Evolutionary conservation across 2,329 filamentous ascomycete species (phyloP), one percentile per base, ranked within the genome.

Genomic region (Pseudopyricularia javanii): DNA sequence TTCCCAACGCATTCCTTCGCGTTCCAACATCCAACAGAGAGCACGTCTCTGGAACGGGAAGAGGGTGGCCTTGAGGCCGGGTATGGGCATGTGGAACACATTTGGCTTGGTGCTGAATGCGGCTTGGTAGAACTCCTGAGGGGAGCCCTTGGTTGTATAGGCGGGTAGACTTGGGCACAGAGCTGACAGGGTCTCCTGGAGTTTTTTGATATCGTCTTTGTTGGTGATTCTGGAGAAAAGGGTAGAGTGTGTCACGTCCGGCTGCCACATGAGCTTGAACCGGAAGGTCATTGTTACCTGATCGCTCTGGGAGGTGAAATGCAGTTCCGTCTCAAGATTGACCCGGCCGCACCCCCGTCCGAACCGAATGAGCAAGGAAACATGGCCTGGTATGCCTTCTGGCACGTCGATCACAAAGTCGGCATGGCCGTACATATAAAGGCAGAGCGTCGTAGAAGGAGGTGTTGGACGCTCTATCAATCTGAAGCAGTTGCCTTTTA

Each of bases 11-110:
- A 80, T 74, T 4, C 81, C 80, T 67, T 91, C 87, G 47, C 83
- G 75, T 43, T 68, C 67, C 47, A 91, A 64, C 54, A 90, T 70
- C 86, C 86, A 91, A 49, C 81, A 73, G 2, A 90, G 71, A 2
- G 85, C 78, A 55, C 85, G 72, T 53, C 79, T 79, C 64, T 91
- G 87, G 55, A 89, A 91, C 0, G 85, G 85, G 61, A 82, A 90
- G 0, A 90, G 67, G 0, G 67, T 69, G 1, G 80, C 73, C 47
- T 68, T 68, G 50, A 75, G 69, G 26, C 65, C 67, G 0, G 71
- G 66, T 6, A 80, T 63, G 3, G 66, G 35, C 34, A 80, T 68
- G 0, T 66, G 63, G 2, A 61, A 54, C 51, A 76, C 70, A 5
- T 68, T 60, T n/a, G 68, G 69, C 11, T 69, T 57, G 1, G 86